A percentile compares a stretch with the other conserved stretches of the same genome.
Conservation (phyloP, 805 yeast genomes). For the Metschnikowia amazonensis region DNA sequence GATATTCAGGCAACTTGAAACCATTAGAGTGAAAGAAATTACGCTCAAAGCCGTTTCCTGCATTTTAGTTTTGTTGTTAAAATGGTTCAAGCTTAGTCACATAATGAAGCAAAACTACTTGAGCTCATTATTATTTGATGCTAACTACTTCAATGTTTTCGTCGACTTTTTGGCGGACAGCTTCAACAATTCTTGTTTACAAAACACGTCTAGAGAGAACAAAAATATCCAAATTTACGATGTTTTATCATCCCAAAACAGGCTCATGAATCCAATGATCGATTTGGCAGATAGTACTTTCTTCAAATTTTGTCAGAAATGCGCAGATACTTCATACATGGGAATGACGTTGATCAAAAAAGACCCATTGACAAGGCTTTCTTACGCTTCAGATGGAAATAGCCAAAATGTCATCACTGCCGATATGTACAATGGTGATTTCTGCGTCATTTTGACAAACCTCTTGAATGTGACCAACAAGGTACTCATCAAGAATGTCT, state of each 20-base stretch:
- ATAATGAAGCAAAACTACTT: conserved; percentile 75
- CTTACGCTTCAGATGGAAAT: conserved; percentile 23
- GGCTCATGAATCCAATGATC: conserved; percentile 37
- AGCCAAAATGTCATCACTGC: conserved; percentile 28
- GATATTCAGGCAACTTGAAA: conserved; percentile 47
- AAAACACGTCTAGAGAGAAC: conserved; percentile 17
- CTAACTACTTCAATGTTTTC: conserved; percentile 44
- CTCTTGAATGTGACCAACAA: conserved; percentile 54
- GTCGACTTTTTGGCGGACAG: conserved; percentile 33
- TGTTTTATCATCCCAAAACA: conserved; percentile 33
- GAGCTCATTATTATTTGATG: conserved; percentile 68
- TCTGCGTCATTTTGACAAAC: conserved; percentile 47
- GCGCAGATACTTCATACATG: conserved; percentile 2
- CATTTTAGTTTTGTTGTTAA: conserved; percentile 49
- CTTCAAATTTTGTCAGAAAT: conserved; percentile 33
- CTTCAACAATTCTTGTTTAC: conserved; percentile 35
- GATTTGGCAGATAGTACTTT: conserved; percentile 31
- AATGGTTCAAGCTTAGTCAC: conserved; percentile 81
- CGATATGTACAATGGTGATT: conserved; percentile 35
- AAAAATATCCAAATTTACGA: conserved; percentile 29
- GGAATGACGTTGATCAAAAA: conserved; percentile 30
- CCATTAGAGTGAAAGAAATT: conserved; percentile 57
- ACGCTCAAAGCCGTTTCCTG: conserved; percentile 57
- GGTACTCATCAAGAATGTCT: conserved; percentile 55
- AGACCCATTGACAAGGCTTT: conserved; percentile 26